Conservation (phyloP, 2,329 filamentous ascomycete genomes). For the Plenodomus lindquistii region DNA sequence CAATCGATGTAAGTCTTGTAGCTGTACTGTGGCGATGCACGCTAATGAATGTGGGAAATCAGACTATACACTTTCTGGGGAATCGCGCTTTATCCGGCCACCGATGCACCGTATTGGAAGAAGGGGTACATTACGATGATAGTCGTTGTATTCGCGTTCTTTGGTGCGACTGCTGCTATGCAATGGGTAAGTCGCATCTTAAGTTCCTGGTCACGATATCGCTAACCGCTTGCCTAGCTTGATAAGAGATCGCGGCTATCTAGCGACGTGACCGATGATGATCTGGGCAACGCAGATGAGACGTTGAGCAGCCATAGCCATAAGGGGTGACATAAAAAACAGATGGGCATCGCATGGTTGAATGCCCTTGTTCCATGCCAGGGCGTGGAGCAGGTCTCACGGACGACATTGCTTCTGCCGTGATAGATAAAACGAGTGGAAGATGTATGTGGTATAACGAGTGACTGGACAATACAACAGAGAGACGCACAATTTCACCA, state of each 20-base stretch:
- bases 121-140: conserved; percentile 46
- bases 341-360: too few relatives aligned
- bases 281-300: not conserved
- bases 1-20: conserved; percentile 35
- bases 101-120: conserved; percentile 50
- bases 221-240: not conserved
- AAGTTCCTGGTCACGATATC: not conserved
- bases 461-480: too few relatives aligned
- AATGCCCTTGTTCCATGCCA: too few relatives aligned
- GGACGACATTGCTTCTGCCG: too few relatives aligned
- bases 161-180: conserved; percentile 24
- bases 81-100: conserved; percentile 48
- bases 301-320: not conserved
- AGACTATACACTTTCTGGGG: conserved; percentile 52
- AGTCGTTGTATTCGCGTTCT: conserved; percentile 32
- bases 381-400: too few relatives aligned
- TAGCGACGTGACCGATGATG: not conserved
- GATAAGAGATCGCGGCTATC: not conserved
- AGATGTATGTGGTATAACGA: too few relatives aligned
- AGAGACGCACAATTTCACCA: not conserved
- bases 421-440: too few relatives aligned
- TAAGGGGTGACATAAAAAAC: not conserved
- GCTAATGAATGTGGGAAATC: too few relatives aligned
- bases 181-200: conserved; percentile 21
- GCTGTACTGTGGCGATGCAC: too few relatives aligned